These are phyloP conservation scores for Selaginella tamariscina DNA, from an alignment of 75 land plant species.

Conservation along the genomic window DNA sequence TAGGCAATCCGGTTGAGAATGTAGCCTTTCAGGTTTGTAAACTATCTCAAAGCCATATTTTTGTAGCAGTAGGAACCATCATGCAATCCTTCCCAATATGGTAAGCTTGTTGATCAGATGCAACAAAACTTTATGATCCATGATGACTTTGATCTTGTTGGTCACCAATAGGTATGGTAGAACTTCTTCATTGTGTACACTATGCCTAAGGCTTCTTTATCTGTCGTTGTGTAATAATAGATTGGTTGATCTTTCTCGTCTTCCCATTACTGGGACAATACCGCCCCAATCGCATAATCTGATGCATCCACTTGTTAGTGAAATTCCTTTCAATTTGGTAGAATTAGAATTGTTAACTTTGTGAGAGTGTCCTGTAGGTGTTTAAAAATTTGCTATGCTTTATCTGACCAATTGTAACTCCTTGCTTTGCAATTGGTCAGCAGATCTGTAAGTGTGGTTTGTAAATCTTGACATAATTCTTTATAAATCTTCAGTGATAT, in stretches of 20 bases:
- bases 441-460: not conserved
- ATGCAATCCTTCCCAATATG: too few relatives aligned
- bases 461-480: not conserved
- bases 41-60: too few relatives aligned
- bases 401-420: not conserved
- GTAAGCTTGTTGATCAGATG: too few relatives aligned
- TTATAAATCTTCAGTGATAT: not conserved
- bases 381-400: not conserved
- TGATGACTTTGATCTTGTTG: too few relatives aligned
- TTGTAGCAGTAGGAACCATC: too few relatives aligned
- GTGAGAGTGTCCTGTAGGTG: not conserved
- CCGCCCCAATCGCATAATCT: not conserved
- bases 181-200: too few relatives aligned
- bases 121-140: too few relatives aligned
- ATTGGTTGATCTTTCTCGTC: not conserved
- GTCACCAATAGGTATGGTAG: too few relatives aligned
- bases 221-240: not conserved
- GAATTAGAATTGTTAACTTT: not conserved
- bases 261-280: not conserved
- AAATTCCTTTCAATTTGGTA: slow-evolving; percentile 1
- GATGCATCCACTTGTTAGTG: slow-evolving; percentile 2
- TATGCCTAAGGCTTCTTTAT: not conserved
- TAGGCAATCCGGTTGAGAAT: too few relatives aligned
- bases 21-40: too few relatives aligned
- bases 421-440: too few relatives aligned